Evolutionary conservation across 2,329 filamentous ascomycete species (phyloP).

Genomic region (Monilinia aucupariae): DNA sequence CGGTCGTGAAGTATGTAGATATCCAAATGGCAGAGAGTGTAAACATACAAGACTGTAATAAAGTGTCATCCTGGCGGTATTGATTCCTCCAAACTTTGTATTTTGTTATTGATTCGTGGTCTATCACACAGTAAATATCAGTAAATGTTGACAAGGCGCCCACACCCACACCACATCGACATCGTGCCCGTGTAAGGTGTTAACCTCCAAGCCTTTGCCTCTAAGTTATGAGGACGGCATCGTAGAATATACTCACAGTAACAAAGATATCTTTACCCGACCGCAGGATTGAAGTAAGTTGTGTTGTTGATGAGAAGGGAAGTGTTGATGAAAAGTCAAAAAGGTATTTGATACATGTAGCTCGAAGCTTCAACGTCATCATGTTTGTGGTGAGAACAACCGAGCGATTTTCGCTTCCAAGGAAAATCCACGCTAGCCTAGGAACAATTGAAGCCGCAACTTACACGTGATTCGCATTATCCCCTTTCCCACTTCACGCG

Average conservation of each 20-base stretch:
- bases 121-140: slow-evolving; percentile 19
- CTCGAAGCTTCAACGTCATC: slow-evolving; percentile 24
- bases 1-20: neutral
- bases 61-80: slow-evolving; percentile 42
- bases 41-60: slow-evolving; percentile 46
- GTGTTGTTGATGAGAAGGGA: neutral
- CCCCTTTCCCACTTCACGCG: neutral
- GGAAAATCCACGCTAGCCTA: slow-evolving; percentile 15
- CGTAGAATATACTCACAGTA: slow-evolving; percentile 2
- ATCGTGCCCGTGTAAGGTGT: neutral
- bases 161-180: too few species aligned
- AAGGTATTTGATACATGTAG: slow-evolving; percentile 7
- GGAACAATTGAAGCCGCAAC: neutral
- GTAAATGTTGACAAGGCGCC: neutral
- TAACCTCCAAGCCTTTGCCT: neutral
- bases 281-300: neutral
- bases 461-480: neutral
- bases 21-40: neutral
- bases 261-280: neutral
- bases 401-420: slow-evolving; percentile 15
- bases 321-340: slow-evolving; percentile 10
- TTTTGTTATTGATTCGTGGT: slow-evolving; percentile 23
- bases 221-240: neutral
- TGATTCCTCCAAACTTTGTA: slow-evolving; percentile 15
- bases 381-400: slow-evolving; percentile 3